Conservation (phyloP, 306 rosid species). For the Glycine soja region DNA sequence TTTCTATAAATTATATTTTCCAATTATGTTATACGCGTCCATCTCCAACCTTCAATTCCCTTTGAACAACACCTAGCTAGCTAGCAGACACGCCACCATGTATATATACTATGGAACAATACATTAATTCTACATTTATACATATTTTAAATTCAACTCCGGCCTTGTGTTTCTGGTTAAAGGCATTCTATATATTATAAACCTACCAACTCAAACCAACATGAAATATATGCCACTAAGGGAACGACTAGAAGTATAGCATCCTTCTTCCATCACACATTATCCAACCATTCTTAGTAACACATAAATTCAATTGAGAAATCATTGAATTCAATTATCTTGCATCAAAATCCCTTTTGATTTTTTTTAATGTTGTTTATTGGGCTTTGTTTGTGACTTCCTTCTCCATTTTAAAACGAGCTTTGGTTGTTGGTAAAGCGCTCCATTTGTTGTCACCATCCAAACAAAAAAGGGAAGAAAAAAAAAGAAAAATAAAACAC, state of each 20-base stretch:
- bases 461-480: not conserved
- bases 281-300: slow-evolving; percentile 41
- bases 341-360: slow-evolving; percentile 54
- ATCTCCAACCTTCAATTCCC: not conserved
- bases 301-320: slow-evolving; percentile 44
- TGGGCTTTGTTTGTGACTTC: slow-evolving; percentile 15
- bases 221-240: slow-evolving; percentile 25
- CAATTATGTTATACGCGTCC: too few species aligned
- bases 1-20: too few species aligned
- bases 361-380: slow-evolving; percentile 12
- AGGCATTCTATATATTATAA: not conserved
- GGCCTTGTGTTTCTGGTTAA: not conserved
- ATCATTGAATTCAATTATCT: slow-evolving; percentile 43
- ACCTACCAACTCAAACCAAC: slow-evolving; percentile 45
- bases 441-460: slow-evolving; percentile 51
- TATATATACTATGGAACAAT: not conserved
- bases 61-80: slow-evolving; percentile 6
- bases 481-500: not conserved
- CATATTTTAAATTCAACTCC: not conserved
- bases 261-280: slow-evolving; percentile 49
- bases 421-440: slow-evolving; percentile 59
- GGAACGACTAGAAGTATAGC: slow-evolving; percentile 36
- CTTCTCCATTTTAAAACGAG: not conserved
- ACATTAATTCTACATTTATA: not conserved
- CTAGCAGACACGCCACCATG: slow-evolving; percentile 11